A percentile compares a stretch with the other conserved stretches of the same genome.
Evolutionary conservation across 148 eudicot genomes (phyloP).

Genomic region (Hydrangea macrophylla): DNA sequence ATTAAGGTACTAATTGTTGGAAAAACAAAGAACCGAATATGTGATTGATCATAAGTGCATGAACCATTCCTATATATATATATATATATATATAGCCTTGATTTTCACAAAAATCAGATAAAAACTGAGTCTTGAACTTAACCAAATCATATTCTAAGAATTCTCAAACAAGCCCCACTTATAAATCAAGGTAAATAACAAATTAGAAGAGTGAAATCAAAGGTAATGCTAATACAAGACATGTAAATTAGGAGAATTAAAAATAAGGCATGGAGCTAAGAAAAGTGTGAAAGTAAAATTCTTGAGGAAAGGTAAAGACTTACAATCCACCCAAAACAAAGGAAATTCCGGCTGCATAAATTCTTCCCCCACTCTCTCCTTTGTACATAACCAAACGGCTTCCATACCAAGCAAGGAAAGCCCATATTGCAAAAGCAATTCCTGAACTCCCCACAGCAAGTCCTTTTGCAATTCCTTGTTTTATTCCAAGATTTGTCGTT

Average conservation of each 20-base stretch:
- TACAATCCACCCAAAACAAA: slow-evolving; percentile 92
- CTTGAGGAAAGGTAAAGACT: slow-evolving; percentile 20
- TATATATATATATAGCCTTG: too few relatives aligned
- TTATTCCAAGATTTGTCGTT: slow-evolving; percentile 64
- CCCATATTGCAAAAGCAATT: slow-evolving; percentile 85
- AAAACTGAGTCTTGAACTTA: too few relatives aligned
- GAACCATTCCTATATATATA: too few relatives aligned
- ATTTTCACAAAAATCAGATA: too few relatives aligned
- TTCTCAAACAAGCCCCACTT: too few relatives aligned
- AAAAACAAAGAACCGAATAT: too few relatives aligned
- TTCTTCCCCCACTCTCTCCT: slow-evolving; percentile 81
- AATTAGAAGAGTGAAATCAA: background rate
- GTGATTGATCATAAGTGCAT: too few relatives aligned
- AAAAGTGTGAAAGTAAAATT: background rate
- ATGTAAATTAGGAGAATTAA: too few relatives aligned
- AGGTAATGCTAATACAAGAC: background rate
- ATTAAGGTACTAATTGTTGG: too few relatives aligned
- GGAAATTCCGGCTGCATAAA: slow-evolving; percentile 79
- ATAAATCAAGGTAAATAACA: too few relatives aligned
- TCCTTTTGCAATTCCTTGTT: slow-evolving; percentile 85
- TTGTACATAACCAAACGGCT: slow-evolving; percentile 77
- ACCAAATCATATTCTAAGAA: too few relatives aligned
- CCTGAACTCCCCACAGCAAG: slow-evolving; percentile 93
- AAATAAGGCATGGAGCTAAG: slow-evolving; percentile 3
- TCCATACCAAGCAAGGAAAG: slow-evolving; percentile 94